Base-by-base conservation (phyloP, 225 moss, liverwort and hornwort genomes). In the Sphagnum contortum region DNA sequence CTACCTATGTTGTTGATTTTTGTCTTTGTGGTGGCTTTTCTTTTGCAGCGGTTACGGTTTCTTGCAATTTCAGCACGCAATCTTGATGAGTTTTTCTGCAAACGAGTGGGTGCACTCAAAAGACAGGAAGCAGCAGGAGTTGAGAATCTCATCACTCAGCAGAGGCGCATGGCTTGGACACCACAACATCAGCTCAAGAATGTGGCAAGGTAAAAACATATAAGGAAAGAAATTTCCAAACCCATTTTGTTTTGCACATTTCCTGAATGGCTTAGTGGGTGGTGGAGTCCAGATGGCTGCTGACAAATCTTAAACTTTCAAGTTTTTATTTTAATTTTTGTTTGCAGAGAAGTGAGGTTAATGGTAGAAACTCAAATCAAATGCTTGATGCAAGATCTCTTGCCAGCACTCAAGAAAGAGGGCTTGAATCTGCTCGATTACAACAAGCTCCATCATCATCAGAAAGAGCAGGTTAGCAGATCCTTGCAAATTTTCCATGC, bases 71-170 rank as follows among this genome's bases (percentile, higher is more conserved):
- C 77, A 48, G 80, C 73, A 13, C 75, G 77, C 6, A 84, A 80
- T 78, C 57, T 84, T 11, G 80, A 84, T 64, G 84, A 84, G 64
- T 84, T 84, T 29, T 84, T 80, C 50, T 84, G 80, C 68, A 80
- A 84, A 59, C 80, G 84, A 46, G 48, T 84, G 57, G 84, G 84
- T 63, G 84, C 84, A 9, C 59, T 84, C 63, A 84, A 84, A 75
- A 71, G 80, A 70, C 80, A 84, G 71, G 80, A 84, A 70, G 80
- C 80, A 60, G 84, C 80, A 50, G 80, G 84, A 45, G 80, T 84
- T 66, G 77, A 80, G 9, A 84, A 84, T 66, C 50, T 84, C 45
- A 84, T 84, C 64, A 80, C 77, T 8, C 58, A 77, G 7, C 70
- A 77, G 64, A 57, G 62, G 6, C 57, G 64, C 54, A 75, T 78